These are phyloP conservation scores for Claviceps sp. DNA, from an alignment of 2,329 filamentous ascomycete genomes.

Conservation along the genomic window DNA sequence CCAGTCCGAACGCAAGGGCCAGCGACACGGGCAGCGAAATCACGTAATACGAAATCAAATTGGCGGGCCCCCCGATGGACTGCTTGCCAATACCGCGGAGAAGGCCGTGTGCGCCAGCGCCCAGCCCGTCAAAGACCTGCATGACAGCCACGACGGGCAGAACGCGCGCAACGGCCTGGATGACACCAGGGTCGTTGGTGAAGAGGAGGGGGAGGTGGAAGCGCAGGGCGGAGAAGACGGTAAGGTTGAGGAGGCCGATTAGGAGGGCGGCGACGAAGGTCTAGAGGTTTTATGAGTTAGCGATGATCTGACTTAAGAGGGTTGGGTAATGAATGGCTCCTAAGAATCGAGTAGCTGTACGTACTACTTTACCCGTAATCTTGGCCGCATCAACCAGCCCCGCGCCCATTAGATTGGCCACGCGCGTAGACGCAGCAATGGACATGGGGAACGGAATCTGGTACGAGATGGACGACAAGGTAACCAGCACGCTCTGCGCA, in stretches of 20 bases:
- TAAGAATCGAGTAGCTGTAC: constrained; percentile 12
- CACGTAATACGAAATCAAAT: constrained; percentile 73
- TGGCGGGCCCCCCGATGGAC: constrained; percentile 79
- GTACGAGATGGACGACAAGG: constrained; percentile 67
- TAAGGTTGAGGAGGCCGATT: constrained; percentile 69
- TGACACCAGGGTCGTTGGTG: constrained; percentile 59
- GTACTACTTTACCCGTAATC: constrained; percentile 62
- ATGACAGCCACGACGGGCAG: constrained; percentile 77
- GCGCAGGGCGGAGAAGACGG: constrained; percentile 53
- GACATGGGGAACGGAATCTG: constrained; percentile 87
- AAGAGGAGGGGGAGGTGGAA: constrained; percentile 66
- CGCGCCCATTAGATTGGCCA: constrained; percentile 87
- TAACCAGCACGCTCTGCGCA: constrained; percentile 75
- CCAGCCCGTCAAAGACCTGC: constrained; percentile 76
- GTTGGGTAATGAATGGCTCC: too few relatives aligned
- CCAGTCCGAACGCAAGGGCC: constrained; percentile 59
- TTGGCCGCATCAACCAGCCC: constrained; percentile 69
- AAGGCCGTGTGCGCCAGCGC: constrained; percentile 69
- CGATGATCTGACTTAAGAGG: too few relatives aligned
- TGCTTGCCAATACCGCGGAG: constrained; percentile 80
- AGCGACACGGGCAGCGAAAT: constrained; percentile 79
- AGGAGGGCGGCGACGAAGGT: constrained; percentile 50
- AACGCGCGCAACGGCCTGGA: constrained; percentile 51
- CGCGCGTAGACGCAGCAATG: constrained; percentile 75
- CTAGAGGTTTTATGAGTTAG: constrained; percentile 9